These are phyloP conservation scores for Penicillium arizonense DNA, from an alignment of 495 filamentous ascomycete genomes.

Conservation along the genomic window DNA sequence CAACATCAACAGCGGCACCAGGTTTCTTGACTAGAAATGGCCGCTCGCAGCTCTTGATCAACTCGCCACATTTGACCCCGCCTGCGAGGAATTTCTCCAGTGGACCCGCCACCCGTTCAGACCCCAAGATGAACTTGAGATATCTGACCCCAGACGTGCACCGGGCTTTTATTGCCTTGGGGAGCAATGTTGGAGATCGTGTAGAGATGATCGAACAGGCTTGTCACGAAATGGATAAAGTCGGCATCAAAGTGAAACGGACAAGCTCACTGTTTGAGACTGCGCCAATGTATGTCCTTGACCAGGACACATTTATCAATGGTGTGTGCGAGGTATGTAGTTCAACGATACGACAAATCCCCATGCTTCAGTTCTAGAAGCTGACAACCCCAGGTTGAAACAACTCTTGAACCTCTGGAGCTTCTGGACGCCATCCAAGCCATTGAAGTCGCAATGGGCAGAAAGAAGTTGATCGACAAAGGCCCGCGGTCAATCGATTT, in stretches of 20 bases:
- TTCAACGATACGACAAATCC: neutral
- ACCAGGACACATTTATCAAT: constrained; percentile 88
- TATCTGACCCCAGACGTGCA: constrained; percentile 28
- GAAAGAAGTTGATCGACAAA: constrained; percentile 85
- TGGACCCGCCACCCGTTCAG: constrained; percentile 12
- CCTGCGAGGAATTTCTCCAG: constrained; percentile 27
- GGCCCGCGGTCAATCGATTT: constrained; percentile 92
- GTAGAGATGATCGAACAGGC: constrained; percentile 79
- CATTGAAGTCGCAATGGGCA: constrained; percentile 75
- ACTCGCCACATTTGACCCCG: constrained; percentile 6
- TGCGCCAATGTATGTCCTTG: constrained; percentile 90
- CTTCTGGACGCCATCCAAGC: constrained; percentile 77
- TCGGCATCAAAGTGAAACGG: constrained; percentile 68
- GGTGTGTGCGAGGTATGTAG: constrained; percentile 80
- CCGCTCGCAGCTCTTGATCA: neutral
- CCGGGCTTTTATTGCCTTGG: constrained; percentile 79
- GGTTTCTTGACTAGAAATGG: constrained; percentile 4
- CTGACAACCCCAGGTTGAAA: constrained; percentile 64
- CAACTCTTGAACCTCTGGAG: constrained; percentile 66
- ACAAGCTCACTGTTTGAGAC: constrained; percentile 95
- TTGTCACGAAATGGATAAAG: constrained; percentile 68
- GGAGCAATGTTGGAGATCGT: constrained; percentile 91
- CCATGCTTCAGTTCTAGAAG: constrained; percentile 3
- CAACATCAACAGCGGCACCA: neutral
- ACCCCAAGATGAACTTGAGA: constrained; percentile 25